Conservation (phyloP, 176 grass and related monocot species). For the Thinopyrum elongatum region DNA sequence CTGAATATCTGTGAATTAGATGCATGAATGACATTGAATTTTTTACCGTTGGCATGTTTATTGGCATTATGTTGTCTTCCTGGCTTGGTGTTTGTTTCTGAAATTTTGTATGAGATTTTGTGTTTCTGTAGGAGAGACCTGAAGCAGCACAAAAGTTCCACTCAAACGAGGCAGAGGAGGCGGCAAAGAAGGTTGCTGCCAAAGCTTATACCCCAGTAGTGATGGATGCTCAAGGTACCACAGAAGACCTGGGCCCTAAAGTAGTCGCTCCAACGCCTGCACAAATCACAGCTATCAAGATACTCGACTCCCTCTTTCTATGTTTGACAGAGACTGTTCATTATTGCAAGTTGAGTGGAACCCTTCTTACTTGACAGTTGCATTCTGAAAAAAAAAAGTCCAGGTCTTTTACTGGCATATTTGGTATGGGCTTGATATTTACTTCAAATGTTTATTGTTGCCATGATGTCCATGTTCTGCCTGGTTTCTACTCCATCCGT, state of each 20-base stretch:
- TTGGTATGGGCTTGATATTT: background rate
- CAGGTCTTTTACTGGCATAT: constrained; percentile 4
- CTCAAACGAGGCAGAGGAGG: constrained; percentile 90
- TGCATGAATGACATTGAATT: constrained; percentile 27
- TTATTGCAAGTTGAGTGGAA: background rate
- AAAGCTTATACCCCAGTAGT: constrained; percentile 70
- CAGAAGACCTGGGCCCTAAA: constrained; percentile 61
- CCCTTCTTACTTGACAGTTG: background rate
- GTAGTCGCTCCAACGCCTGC: constrained; percentile 78
- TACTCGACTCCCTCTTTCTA: constrained; percentile 19
- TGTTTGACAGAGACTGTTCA: background rate
- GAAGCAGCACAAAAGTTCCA: constrained; percentile 73
- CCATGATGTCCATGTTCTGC: constrained; percentile 6
- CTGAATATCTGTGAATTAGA: constrained; percentile 25
- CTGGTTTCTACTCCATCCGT: no score
- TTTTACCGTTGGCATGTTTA: background rate
- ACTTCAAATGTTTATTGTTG: background rate
- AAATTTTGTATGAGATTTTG: constrained; percentile 20
- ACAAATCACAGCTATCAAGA: constrained; percentile 99
- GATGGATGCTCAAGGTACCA: constrained; percentile 33
- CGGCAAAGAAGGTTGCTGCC: constrained; percentile 66
- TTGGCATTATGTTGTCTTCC: background rate
- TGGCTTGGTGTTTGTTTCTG: constrained; percentile 13
- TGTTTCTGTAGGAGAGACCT: constrained; percentile 75
- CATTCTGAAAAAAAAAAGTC: no score